Evolutionary conservation across 2,329 filamentous ascomycete genomes (phyloP), one percentile per base, ranked within the genome.

Genomic region (Colletotrichum lindemuthianum): DNA sequence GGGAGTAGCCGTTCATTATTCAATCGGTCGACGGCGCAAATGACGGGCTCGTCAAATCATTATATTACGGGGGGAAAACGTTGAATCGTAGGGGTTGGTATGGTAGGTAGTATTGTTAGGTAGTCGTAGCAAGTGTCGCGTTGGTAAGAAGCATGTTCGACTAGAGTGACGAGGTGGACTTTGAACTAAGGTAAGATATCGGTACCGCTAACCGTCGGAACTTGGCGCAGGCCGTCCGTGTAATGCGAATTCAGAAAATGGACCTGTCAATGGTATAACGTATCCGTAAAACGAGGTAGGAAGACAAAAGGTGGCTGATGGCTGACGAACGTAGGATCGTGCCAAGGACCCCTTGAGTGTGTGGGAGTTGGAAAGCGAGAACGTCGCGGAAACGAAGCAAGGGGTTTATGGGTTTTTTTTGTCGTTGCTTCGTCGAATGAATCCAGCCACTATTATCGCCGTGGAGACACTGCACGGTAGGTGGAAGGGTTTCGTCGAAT

Each of bases 1-100:
- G 72, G 61, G 73, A 72, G 69, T 78, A 78, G 59, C 74, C 75
- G 69, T 79, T 81, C 80, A 82, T 81, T 67, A 34, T 66, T 47
- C 55, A 54, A 47, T 61, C 48, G 53, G 16, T 57, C 24, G 51
- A 47, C 37, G 47, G 24, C 24, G 24, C 40, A 44, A 52, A 16
- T 24, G 49, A 48, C 15, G 47, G 34, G n/a, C 48, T 59, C 48
- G 61, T 66, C 60, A 67, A 67, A 59, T 55, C 65, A 67, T 67
- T 67, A 60, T 65, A 61, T 61, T 61, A 60, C 50, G 53, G 41
- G 16, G 16, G 39, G 33, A 55, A 54, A 11, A 54, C 53, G 54
- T 50, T n/a, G 54, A 64, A 39, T 47, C 36, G 63, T 57, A 64
- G 36, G 33, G 49, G 34, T 54, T 37, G 41, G 45, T 11, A 36